Evolutionary conservation across 106 monocot genomes (phyloP).

Genomic region (Dendrobium nobile): DNA sequence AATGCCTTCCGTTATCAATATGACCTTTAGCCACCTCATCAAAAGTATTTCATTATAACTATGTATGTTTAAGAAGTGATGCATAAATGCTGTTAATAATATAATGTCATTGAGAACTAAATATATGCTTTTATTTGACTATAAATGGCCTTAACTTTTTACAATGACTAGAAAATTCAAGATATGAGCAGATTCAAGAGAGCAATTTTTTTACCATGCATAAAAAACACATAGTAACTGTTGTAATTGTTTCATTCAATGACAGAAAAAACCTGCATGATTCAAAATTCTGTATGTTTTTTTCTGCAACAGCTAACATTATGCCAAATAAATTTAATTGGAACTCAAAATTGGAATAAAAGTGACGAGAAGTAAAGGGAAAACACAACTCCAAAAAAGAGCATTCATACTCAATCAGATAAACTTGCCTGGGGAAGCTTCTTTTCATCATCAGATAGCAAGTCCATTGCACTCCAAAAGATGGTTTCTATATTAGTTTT

Average conservation of each 20-base stretch:
- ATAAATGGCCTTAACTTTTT: neutral
- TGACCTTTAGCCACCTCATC: neutral
- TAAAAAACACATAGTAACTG: neutral
- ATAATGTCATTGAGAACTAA: neutral
- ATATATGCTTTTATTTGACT: neutral
- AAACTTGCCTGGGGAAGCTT: conserved; percentile 91
- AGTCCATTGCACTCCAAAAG: conserved; percentile 98
- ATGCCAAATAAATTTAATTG: no score
- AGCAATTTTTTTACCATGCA: neutral
- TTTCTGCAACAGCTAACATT: no score
- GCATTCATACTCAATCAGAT: neutral
- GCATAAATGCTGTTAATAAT: neutral
- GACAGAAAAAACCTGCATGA: neutral
- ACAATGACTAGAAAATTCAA: neutral
- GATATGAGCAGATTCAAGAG: neutral
- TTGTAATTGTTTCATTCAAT: neutral
- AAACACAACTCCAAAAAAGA: neutral
- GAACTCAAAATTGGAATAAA: neutral
- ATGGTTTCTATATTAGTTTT: conserved; percentile 82
- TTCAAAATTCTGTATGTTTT: no score
- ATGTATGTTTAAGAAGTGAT: neutral
- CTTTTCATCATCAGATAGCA: conserved; percentile 97
- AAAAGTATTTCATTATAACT: neutral
- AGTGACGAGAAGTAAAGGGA: neutral
- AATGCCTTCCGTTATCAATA: neutral